Evolutionary conservation across 495 filamentous ascomycete genomes (phyloP).

Genomic region (Margaritispora aquatica): DNA sequence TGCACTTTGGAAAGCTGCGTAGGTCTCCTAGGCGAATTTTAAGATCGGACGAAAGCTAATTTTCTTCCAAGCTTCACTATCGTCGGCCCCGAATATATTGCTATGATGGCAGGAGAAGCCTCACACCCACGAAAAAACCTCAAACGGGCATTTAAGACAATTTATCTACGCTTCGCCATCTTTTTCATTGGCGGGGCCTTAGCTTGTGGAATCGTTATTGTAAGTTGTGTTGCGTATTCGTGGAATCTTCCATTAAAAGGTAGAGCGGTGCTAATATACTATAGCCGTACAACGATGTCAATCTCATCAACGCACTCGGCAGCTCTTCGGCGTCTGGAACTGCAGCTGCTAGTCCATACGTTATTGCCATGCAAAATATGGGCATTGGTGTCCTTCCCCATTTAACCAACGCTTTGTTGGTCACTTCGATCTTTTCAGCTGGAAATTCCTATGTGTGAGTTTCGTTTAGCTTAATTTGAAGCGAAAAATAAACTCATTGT

Average conservation of each 20-base stretch:
- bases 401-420: conserved; percentile 62
- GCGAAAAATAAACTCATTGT: background rate
- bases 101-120: conserved; percentile 72
- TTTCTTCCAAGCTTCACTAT: conserved; percentile 53
- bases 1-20: conserved; percentile 37
- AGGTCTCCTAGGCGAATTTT: background rate
- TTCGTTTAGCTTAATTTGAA: background rate
- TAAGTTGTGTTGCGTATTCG: too few species aligned
- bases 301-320: conserved; percentile 44
- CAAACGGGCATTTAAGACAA: conserved; percentile 10
- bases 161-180: conserved; percentile 66
- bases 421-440: conserved; percentile 73
- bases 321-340: conserved; percentile 7
- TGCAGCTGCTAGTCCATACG: conserved; percentile 76
- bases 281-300: conserved; percentile 26
- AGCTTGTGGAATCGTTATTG: conserved; percentile 44
- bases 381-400: conserved; percentile 62
- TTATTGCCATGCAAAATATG: conserved; percentile 80
- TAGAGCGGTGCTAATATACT: background rate
- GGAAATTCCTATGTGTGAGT: conserved; percentile 54
- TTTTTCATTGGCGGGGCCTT: conserved; percentile 74
- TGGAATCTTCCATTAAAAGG: too few species aligned
- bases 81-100: conserved; percentile 68
- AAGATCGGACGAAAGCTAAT: background rate
- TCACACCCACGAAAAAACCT: conserved; percentile 46